Evolutionary conservation across 2,329 filamentous ascomycete genomes (phyloP).

Genomic region (Blastomyces emzantsi): DNA sequence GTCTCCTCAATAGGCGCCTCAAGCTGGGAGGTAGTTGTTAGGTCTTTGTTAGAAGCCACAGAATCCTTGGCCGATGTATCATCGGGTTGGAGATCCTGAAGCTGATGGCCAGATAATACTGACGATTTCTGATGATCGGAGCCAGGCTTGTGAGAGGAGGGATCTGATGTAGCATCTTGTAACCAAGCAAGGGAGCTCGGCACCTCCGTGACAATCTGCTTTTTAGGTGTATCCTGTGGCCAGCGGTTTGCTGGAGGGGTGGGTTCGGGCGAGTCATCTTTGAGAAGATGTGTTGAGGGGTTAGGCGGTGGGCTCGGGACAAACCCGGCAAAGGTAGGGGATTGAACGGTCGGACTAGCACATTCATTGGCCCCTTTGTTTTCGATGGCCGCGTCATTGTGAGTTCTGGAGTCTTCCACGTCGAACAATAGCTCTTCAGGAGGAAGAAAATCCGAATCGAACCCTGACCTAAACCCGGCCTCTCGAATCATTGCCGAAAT

Average conservation of each 20-base stretch:
- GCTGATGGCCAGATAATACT: not conserved
- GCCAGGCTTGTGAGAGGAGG: not conserved
- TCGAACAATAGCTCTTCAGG: constrained; percentile 2
- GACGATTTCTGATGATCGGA: constrained; percentile 1
- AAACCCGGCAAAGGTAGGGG: constrained; percentile 14
- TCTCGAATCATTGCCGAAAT: constrained; percentile 41
- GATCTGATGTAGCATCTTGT: not conserved
- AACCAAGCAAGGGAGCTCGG: not conserved
- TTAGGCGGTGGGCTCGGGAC: constrained; percentile 15
- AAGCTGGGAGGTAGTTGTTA: not conserved
- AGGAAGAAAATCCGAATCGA: constrained; percentile 32
- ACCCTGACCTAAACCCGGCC: constrained; percentile 40
- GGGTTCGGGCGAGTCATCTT: not conserved
- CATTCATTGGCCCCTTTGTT: constrained; percentile 3
- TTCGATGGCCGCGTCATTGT: not conserved
- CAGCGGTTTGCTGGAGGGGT: not conserved
- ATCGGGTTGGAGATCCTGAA: not conserved
- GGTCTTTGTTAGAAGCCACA: not conserved
- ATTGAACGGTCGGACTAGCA: constrained; percentile 10
- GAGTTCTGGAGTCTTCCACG: not conserved
- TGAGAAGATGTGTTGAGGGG: not conserved
- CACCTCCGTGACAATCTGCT: not conserved
- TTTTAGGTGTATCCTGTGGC: not conserved
- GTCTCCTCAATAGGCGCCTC: not conserved
- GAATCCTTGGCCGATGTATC: not conserved